Conservation (phyloP, 2,329 filamentous ascomycete genomes). For the Colletotrichum tabaci region DNA sequence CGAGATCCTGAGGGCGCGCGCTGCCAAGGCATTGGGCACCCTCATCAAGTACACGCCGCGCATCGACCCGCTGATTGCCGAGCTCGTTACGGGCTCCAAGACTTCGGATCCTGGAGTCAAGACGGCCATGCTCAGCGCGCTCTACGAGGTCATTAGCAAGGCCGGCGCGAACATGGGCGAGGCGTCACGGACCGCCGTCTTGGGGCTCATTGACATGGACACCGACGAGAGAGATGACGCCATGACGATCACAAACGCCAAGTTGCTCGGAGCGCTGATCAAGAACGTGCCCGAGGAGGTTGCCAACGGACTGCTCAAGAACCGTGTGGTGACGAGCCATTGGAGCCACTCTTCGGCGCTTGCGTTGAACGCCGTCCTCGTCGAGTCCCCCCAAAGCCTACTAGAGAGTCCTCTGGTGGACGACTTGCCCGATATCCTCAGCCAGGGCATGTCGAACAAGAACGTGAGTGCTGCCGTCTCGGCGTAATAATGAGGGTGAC, state of each 20-base stretch:
- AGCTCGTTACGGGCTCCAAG: conserved; percentile 96
- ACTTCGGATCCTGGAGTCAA: conserved; percentile 89
- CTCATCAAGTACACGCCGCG: conserved; percentile 95
- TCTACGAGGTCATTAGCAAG: conserved; percentile 97
- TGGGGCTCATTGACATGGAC: conserved; percentile 90
- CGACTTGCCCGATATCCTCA: conserved; percentile 83
- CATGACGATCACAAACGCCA: conserved; percentile 92
- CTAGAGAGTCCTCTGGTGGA: conserved; percentile 76
- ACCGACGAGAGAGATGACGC: conserved; percentile 80
- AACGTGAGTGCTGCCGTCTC: conserved; percentile 69
- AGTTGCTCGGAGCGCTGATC: conserved; percentile 89
- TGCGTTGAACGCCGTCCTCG: conserved; percentile 88
- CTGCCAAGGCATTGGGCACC: conserved; percentile 94
- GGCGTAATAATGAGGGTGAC: conserved; percentile 6
- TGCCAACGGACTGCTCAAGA: conserved; percentile 72
- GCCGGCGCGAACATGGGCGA: conserved; percentile 97
- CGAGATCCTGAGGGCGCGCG: conserved; percentile 87
- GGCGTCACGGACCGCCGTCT: conserved; percentile 85
- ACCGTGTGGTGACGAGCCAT: conserved; percentile 83
- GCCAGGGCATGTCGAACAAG: conserved; percentile 83
- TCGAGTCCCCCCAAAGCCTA: conserved; percentile 82
- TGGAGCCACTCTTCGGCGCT: conserved; percentile 86
- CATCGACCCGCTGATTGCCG: conserved; percentile 92
- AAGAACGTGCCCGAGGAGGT: conserved; percentile 85
- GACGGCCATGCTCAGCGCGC: conserved; percentile 95